phyloP scores from a whole-genome alignment of 2,329 filamentous ascomycete species.

The Rhynchosporium graminicola region DNA sequence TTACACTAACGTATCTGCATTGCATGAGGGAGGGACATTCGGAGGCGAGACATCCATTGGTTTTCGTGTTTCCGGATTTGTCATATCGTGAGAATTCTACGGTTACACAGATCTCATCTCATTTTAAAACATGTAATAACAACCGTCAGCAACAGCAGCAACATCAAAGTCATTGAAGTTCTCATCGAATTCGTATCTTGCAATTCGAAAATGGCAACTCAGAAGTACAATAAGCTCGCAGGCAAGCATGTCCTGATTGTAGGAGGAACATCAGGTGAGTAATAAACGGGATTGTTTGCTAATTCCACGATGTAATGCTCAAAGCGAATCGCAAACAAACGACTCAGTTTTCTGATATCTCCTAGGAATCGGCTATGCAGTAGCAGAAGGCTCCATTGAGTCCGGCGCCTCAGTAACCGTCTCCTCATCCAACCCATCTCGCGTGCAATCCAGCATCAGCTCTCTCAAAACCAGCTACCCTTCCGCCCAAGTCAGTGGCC shows the following conservation, averaged over 20 bases:
- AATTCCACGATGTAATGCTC: too few species aligned
- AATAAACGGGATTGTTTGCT: not conserved
- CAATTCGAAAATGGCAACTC: not conserved
- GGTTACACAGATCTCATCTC: too few species aligned
- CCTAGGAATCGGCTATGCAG: conserved; percentile 33
- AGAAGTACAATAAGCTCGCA: conserved; percentile 36
- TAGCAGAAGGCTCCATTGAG: conserved; percentile 36
- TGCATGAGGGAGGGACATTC: too few species aligned
- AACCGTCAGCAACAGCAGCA: too few species aligned
- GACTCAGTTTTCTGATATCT: not conserved
- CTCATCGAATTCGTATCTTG: not conserved
- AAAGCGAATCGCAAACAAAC: too few species aligned
- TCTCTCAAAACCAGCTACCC: conserved; percentile 26
- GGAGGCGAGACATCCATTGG: too few species aligned
- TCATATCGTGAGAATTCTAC: too few species aligned
- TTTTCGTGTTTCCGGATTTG: too few species aligned
- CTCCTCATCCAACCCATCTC: conserved; percentile 26
- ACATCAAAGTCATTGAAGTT: not conserved
- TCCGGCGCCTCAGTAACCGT: conserved; percentile 32
- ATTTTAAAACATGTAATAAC: too few species aligned
- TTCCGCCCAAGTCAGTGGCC: conserved; percentile 18
- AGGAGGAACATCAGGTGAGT: conserved; percentile 34
- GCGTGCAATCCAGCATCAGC: conserved; percentile 20
- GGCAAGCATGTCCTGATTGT: conserved; percentile 36
- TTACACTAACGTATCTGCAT: too few species aligned